These are phyloP conservation scores for Globisporangium barbulae DNA, from an alignment of 352 stramenopile species.

Conservation along the genomic window DNA sequence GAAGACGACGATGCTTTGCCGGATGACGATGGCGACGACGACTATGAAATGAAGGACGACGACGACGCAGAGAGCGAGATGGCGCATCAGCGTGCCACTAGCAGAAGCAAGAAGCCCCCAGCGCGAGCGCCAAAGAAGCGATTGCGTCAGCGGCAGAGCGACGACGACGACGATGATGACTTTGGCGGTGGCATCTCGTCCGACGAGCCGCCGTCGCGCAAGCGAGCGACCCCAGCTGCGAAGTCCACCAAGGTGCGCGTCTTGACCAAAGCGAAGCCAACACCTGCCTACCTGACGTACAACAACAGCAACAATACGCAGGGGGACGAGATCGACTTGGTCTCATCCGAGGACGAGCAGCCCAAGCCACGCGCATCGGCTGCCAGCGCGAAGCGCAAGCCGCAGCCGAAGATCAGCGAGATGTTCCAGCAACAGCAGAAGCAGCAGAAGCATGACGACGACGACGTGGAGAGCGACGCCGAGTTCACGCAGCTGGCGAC, in stretches of 20 bases:
- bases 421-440: conserved; percentile 39
- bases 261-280: neutral
- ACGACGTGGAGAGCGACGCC: conserved; percentile 68
- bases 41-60: conserved; percentile 48
- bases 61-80: conserved; percentile 30
- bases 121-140: conserved; percentile 31
- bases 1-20: conserved; percentile 23
- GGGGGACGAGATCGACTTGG: conserved; percentile 41
- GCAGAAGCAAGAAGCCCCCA: conserved; percentile 10
- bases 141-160: conserved; percentile 30
- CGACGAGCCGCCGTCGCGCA: conserved; percentile 15
- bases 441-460: conserved; percentile 15
- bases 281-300: neutral
- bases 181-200: conserved; percentile 16
- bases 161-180: conserved; percentile 31
- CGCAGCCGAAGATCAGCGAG: conserved; percentile 58
- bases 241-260: conserved; percentile 18
- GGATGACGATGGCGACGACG: conserved; percentile 62
- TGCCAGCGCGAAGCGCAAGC: conserved; percentile 21
- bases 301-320: conserved; percentile 10
- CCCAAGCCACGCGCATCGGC: conserved; percentile 11
- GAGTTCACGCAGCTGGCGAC: conserved; percentile 58
- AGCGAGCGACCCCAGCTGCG: conserved; percentile 4
- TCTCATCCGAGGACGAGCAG: conserved; percentile 41
- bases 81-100: conserved; percentile 11